phyloP scores from a whole-genome alignment of 495 filamentous ascomycete genomes.

The Sabuloglossum arenarium region DNA sequence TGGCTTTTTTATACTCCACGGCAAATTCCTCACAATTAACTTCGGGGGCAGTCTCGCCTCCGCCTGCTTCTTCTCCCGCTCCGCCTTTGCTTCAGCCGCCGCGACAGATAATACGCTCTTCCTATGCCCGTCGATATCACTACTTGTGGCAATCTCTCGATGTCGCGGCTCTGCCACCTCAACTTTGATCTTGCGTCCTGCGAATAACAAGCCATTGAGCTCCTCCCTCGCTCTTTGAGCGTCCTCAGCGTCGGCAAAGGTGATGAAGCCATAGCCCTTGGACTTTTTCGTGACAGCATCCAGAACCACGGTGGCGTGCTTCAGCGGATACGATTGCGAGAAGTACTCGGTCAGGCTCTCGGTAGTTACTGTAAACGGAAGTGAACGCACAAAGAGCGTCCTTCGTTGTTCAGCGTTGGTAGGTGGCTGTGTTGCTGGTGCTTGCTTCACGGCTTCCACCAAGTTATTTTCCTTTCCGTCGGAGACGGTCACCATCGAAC shows the following conservation, averaged over 20 bases:
- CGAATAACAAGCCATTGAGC: slow-evolving; percentile 48
- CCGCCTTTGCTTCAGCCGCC: slow-evolving; percentile 31
- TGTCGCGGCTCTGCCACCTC: slow-evolving; percentile 76
- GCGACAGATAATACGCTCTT: slow-evolving; percentile 13
- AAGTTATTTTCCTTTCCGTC: background rate
- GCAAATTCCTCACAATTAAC: slow-evolving; percentile 85
- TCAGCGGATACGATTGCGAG: slow-evolving; percentile 81
- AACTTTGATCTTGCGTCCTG: slow-evolving; percentile 62
- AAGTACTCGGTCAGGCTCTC: slow-evolving; percentile 72
- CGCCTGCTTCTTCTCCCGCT: slow-evolving; percentile 29
- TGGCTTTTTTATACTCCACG: slow-evolving; percentile 80
- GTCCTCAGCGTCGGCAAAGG: slow-evolving; percentile 84
- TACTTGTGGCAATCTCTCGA: slow-evolving; percentile 32
- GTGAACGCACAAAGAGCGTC: slow-evolving; percentile 76
- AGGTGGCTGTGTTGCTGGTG: background rate
- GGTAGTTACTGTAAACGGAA: slow-evolving; percentile 57
- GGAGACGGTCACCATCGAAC: background rate
- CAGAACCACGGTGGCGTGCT: slow-evolving; percentile 73
- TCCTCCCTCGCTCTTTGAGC: slow-evolving; percentile 57
- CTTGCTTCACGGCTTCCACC: background rate
- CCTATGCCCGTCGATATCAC: slow-evolving; percentile 20
- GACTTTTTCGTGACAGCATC: slow-evolving; percentile 66
- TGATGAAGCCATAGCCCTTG: slow-evolving; percentile 90
- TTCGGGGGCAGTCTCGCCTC: slow-evolving; percentile 45
- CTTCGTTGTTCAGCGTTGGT: slow-evolving; percentile 24